phyloP scores from a whole-genome alignment of 2,329 filamentous ascomycete species.

The Huntiella bhutanensis region DNA sequence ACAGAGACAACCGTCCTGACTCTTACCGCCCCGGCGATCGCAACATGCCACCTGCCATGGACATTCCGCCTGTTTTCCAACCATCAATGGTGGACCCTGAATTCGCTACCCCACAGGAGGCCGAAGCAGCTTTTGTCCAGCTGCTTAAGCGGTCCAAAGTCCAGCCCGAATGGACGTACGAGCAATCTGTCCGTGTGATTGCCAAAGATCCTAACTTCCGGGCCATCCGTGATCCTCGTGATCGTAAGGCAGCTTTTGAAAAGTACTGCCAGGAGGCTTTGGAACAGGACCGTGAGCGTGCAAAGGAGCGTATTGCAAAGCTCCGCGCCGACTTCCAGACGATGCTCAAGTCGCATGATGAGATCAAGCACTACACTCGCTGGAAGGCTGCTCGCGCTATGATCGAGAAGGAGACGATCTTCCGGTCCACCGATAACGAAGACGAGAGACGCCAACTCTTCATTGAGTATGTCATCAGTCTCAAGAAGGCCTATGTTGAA shows the following conservation, averaged over 20 bases:
- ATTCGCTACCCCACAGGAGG: slow-evolving; percentile 65
- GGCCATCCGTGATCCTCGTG: slow-evolving; percentile 78
- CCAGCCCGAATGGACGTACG: slow-evolving; percentile 83
- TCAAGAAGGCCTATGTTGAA: slow-evolving; percentile 66
- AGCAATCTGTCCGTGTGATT: slow-evolving; percentile 66
- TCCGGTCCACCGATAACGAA: slow-evolving; percentile 77
- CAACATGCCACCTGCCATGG: neutral
- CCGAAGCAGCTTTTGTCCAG: slow-evolving; percentile 83
- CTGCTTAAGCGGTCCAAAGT: slow-evolving; percentile 69
- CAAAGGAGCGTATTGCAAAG: slow-evolving; percentile 82
- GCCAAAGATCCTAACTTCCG: slow-evolving; percentile 87
- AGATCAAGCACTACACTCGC: slow-evolving; percentile 90
- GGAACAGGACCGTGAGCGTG: slow-evolving; percentile 80
- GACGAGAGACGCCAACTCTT: slow-evolving; percentile 77
- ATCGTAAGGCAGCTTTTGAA: slow-evolving; percentile 78
- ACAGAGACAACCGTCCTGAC: slow-evolving; percentile 16
- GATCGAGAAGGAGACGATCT: slow-evolving; percentile 87
- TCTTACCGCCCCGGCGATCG: slow-evolving; percentile 15
- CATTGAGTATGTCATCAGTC: slow-evolving; percentile 73
- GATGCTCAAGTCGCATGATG: slow-evolving; percentile 90
- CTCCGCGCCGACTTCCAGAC: slow-evolving; percentile 83
- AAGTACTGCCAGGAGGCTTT: slow-evolving; percentile 86
- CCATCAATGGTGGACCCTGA: slow-evolving; percentile 54
- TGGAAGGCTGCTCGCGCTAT: slow-evolving; percentile 94
- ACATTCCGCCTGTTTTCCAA: slow-evolving; percentile 21